Base-by-base conservation (phyloP, 2,329 filamentous ascomycete species). In the Scytalidium sp. region DNA sequence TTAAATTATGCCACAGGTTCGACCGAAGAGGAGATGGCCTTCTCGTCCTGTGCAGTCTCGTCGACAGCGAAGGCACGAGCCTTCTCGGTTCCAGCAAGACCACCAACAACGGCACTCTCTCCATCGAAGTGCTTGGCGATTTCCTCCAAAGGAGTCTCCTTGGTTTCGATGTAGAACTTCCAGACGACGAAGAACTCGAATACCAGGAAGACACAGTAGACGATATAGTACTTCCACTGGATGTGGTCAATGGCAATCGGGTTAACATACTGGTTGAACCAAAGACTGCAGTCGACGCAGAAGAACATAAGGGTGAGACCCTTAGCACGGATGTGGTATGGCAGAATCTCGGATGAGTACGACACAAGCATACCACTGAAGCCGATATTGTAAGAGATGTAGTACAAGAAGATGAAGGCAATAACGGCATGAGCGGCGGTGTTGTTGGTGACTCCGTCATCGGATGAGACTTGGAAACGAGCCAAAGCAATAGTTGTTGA, bases 181-280 rank as follows among this genome's bases (percentile, higher is more conserved):
- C 53, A 65, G 22, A 65, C 57, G 22, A 62, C 29, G 19, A 53
- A 39, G 7, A 62, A 50, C 39, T 64, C 60, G 39, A 62, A 46
- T 11, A 55, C 50, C 7, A 67, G 51, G 62, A 60, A 66, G 43
- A 57, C 65, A 22, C 69, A 67, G 52, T 73, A 72, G 20, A 74
- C 67, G 39, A 72, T 67, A 55, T 73, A 74, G 52, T 70, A 69
- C 49, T 64, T 69, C 70, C 68, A 72, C 1, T 54, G 56, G 13
- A 71, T 62, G 10, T 53, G 50, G 2, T 63, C 59, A n/a, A 71
- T 56, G 8, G 81, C 83, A 50, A 83, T 70, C 60, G 79, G 79
- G 71, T 87, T 86, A 59, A 78, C 81, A 70, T 82, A 78, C 66
- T 76, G 78, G 53, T 15, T 15, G 11, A 1, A 67, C 61, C 70